Conservation (phyloP, 1,139 yeast species). For the Pichia sp. region DNA sequence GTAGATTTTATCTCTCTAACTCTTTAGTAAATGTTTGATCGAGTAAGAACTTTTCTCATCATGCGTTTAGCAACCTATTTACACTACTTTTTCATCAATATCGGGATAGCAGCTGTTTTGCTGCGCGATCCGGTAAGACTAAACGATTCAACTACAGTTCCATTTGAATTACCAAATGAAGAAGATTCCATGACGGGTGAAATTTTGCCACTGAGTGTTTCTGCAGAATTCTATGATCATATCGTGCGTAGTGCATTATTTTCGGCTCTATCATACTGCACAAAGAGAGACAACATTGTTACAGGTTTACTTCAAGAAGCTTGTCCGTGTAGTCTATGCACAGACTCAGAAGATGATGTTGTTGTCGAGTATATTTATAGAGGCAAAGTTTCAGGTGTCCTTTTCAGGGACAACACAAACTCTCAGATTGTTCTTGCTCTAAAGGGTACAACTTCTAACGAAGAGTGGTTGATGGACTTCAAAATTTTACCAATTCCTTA, state of each 20-base stretch:
- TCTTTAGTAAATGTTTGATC: too few relatives aligned
- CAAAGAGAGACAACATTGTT: constrained; percentile 7
- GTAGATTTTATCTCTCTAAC: too few relatives aligned
- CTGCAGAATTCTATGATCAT: background rate
- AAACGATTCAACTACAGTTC: too few relatives aligned
- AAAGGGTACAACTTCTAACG: constrained; percentile 50
- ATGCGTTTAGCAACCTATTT: too few relatives aligned
- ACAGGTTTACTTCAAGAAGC: constrained; percentile 11
- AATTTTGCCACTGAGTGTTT: background rate
- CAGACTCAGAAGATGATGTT: constrained; percentile 1
- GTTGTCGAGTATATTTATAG: constrained; percentile 35
- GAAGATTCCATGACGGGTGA: too few relatives aligned
- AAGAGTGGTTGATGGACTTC: constrained; percentile 53
- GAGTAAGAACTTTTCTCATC: too few relatives aligned
- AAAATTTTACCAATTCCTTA: constrained; percentile 37
- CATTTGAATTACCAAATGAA: too few relatives aligned
- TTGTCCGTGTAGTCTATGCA: constrained; percentile 12
- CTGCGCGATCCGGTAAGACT: too few relatives aligned
- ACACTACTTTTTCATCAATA: too few relatives aligned
- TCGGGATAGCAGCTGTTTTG: too few relatives aligned
- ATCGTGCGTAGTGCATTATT: constrained; percentile 5
- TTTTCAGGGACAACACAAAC: constrained; percentile 36
- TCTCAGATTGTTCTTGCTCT: constrained; percentile 38
- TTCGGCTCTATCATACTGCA: constrained; percentile 14
- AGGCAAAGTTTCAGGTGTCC: constrained; percentile 37